Conservation (phyloP, 805 yeast species). For the Scheffersomyces spartinae region DNA sequence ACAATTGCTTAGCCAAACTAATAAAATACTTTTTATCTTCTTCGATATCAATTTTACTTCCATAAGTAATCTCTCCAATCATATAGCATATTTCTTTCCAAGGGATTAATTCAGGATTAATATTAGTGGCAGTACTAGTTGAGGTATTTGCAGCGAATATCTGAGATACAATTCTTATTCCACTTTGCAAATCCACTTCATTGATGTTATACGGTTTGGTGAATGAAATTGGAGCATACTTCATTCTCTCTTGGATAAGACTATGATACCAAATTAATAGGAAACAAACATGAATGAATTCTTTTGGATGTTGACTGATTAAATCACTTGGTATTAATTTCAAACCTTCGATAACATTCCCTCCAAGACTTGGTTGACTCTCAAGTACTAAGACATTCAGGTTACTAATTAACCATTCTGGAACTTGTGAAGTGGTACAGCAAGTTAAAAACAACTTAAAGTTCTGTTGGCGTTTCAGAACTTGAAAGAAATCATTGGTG, state of each 20-base stretch:
- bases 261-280: constrained; percentile 64
- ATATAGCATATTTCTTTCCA: constrained; percentile 42
- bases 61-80: constrained; percentile 48
- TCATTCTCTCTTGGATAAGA: constrained; percentile 42
- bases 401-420: constrained; percentile 43
- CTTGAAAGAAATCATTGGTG: no score
- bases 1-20: constrained; percentile 14
- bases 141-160: constrained; percentile 19
- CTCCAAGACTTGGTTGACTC: constrained; percentile 47
- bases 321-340: constrained; percentile 9
- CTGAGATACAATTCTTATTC: constrained; percentile 30
- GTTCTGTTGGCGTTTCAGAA: constrained; percentile 11
- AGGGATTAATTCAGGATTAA: constrained; percentile 37
- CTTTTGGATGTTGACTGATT: constrained; percentile 21
- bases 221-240: constrained; percentile 58
- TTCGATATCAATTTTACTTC: constrained; percentile 28
- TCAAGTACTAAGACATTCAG: constrained; percentile 53
- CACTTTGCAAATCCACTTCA: constrained; percentile 56
- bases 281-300: constrained; percentile 37
- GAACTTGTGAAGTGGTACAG: constrained; percentile 33
- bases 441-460: constrained; percentile 63
- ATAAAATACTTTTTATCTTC: constrained; percentile 16
- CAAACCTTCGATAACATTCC: constrained; percentile 29
- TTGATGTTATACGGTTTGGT: constrained; percentile 52
- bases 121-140: constrained; percentile 15